Evolutionary conservation across 2,329 filamentous ascomycete genomes (phyloP), one percentile per base, ranked within the genome.

Genomic region (Aspergillus sp.): DNA sequence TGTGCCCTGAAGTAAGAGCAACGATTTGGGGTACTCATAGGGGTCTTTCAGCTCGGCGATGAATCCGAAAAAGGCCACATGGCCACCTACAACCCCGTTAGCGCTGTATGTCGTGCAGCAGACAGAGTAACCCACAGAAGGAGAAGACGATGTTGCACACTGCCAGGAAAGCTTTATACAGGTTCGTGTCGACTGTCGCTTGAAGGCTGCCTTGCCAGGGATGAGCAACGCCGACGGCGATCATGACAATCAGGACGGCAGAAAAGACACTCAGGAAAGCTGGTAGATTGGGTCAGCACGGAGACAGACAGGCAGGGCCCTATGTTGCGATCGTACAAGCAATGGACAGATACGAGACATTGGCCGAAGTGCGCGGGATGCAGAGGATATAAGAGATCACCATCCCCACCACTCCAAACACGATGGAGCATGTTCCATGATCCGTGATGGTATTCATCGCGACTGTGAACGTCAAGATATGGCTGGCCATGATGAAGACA

Each of bases 131-230:
- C 71, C 63, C 63, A 74, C 82, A 76, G 71, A 85, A 89, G 51
- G 86, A 85, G 53, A 89, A 82, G 50, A 87, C 76, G 50, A 89
- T 88, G 71, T 88, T 87, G 64, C 74, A 77, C 49, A 86, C 76
- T 17, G 81, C 78, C 38, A 82, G 75, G 62, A 86, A 84, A 16
- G 73, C 82, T 33, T 79, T 73, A 33, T 75, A 72, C 42, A 86
- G 74, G 20, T 66, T 71, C 1, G 79, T 62, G 3, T 73, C 60
- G 16, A 68, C 64, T 2, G 70, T 67, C 9, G 68, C 65, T 13
- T 66, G 54, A 30, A 72, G 60, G 5, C n/a, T 32, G 11, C 59
- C 63, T 24, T 60, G 56, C 43, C 71, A 67, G 13, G 74, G 75
- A 30, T 73, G 72, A 32, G 67, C 58, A 36, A 86, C 68, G 8